Evolutionary conservation across 2,329 filamentous ascomycete species (phyloP).

Genomic region (Corynespora cassiicola): DNA sequence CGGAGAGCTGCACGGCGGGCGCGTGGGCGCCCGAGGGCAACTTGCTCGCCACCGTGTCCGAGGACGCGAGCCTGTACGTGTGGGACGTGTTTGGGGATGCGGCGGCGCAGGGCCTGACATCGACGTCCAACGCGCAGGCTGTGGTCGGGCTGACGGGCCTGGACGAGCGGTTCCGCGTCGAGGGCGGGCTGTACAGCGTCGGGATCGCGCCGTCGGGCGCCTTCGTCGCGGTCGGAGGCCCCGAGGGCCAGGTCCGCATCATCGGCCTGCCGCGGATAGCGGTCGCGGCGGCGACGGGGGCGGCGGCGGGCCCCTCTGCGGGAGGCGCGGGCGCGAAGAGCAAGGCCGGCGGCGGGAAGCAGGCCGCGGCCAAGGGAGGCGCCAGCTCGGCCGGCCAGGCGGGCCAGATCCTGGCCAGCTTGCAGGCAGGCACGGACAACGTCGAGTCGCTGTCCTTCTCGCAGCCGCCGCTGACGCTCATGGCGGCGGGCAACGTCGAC

Average conservation of each 20-base stretch:
- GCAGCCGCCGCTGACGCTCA: slow-evolving; percentile 64
- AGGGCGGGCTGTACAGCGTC: slow-evolving; percentile 89
- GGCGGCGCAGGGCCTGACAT: slow-evolving; percentile 66
- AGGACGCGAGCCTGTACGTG: slow-evolving; percentile 87
- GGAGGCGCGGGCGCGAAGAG: slow-evolving; percentile 55
- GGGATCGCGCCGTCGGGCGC: slow-evolving; percentile 80
- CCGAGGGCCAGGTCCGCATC: slow-evolving; percentile 83
- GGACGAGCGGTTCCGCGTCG: slow-evolving; percentile 90
- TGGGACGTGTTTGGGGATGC: slow-evolving; percentile 90
- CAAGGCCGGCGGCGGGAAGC: slow-evolving; percentile 56
- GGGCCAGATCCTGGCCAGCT: slow-evolving; percentile 78
- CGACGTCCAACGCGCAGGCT: slow-evolving; percentile 64
- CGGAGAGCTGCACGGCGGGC: slow-evolving; percentile 83
- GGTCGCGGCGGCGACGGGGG: slow-evolving; percentile 43
- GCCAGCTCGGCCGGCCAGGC: slow-evolving; percentile 56
- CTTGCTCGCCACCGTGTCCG: slow-evolving; percentile 84
- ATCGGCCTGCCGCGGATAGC: slow-evolving; percentile 83
- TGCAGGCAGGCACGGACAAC: slow-evolving; percentile 79
- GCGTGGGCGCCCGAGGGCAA: slow-evolving; percentile 89
- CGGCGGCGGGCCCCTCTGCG: slow-evolving; percentile 43
- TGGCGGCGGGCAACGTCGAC: slow-evolving; percentile 70
- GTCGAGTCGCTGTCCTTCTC: slow-evolving; percentile 79
- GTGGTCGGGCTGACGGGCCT: slow-evolving; percentile 78
- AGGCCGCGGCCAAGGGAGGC: slow-evolving; percentile 48
- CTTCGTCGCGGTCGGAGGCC: slow-evolving; percentile 86